Evolutionary conservation across 2,329 filamentous ascomycete species (phyloP), one percentile per base, ranked within the genome.

Genomic region (Fusarium sp.): DNA sequence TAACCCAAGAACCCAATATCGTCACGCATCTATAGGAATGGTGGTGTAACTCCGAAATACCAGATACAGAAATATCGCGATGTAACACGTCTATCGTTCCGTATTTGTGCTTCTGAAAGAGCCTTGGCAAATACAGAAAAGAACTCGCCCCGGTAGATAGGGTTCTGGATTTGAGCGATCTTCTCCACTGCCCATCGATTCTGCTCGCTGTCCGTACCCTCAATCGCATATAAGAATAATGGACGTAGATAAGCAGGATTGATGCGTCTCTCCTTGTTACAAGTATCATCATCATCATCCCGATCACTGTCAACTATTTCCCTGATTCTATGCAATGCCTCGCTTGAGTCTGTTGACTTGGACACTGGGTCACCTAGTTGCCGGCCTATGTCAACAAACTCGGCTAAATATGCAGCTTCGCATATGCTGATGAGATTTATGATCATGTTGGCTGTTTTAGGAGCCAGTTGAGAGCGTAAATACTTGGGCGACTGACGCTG

Each of bases 231-330:
- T 2, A 56, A 1, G 0, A 56, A 56, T 3, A 56, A 39, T 0
- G 52, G n/a, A 39, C 52, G 34, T 1, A 31, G 13, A 4, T 50
- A 56, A 1, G n/a, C 52, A 31, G 52, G 33, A 11, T 39, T 31
- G 0, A 31, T n/a, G 3, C 4, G 1, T 15, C 8, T 3, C 42
- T 7, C 24, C 7, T 2, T 10, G 0, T 5, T 13, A 0, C 1
- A 20, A 3, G 7, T 5, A 1, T 24, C 4, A 1, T 5, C 1
- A 15, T 13, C 14, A n/a, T 4, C 11, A 2, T 4, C 7, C 26
- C 26, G 26, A 28, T 28, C 26, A 1, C 9, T 40, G 10, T 46
- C 17, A 7, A 54, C 1, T 6, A 48, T 54, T 3, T 36, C 28
- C 2, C 2, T 36, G 0, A 48, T 54, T 14, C 28, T 46, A 5